A percentile compares a stretch with the other conserved stretches of the same genome.
These are phyloP conservation scores for Ogataea allantospora DNA, from an alignment of 805 yeast species.

Conservation along the genomic window DNA sequence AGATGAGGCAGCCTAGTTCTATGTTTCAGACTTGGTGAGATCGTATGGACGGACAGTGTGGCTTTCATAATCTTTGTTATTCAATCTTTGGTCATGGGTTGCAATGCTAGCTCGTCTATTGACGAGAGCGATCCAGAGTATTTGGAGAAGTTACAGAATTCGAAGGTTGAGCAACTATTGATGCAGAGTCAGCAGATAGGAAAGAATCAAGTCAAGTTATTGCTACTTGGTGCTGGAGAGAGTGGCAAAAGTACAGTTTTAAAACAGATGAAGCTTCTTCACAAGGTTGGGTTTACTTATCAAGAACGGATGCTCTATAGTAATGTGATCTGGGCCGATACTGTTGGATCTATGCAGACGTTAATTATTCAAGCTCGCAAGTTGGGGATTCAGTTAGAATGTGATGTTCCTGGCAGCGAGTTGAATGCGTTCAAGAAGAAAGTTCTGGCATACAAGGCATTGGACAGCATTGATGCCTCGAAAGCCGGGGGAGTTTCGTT, in stretches of 20 bases:
- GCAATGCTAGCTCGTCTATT: conserved; percentile 52
- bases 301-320: conserved; percentile 78
- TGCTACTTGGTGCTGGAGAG: conserved; percentile 92
- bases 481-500: conserved; percentile 66
- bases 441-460: conserved; percentile 54
- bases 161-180: conserved; percentile 54
- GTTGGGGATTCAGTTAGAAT: conserved; percentile 59
- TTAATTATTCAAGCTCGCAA: conserved; percentile 74
- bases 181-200: conserved; percentile 50
- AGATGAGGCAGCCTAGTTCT: neutral
- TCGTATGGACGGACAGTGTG: neutral
- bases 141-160: conserved; percentile 42
- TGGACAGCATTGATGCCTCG: conserved; percentile 61
- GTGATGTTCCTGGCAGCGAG: conserved; percentile 54
- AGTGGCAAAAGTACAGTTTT: conserved; percentile 91
- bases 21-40: conserved; percentile 2
- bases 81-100: conserved; percentile 54
- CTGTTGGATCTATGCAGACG: conserved; percentile 78
- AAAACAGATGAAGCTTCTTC: conserved; percentile 82
- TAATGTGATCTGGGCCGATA: conserved; percentile 91
- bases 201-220: conserved; percentile 61
- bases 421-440: conserved; percentile 48
- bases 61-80: neutral
- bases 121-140: conserved; percentile 50
- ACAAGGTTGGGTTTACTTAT: conserved; percentile 78